Percentiles rank a stretch among this genome's conserved stretches.
Evolutionary conservation across 495 filamentous ascomycete genomes (phyloP).

Genomic region (Hyaloscypha variabilis): DNA sequence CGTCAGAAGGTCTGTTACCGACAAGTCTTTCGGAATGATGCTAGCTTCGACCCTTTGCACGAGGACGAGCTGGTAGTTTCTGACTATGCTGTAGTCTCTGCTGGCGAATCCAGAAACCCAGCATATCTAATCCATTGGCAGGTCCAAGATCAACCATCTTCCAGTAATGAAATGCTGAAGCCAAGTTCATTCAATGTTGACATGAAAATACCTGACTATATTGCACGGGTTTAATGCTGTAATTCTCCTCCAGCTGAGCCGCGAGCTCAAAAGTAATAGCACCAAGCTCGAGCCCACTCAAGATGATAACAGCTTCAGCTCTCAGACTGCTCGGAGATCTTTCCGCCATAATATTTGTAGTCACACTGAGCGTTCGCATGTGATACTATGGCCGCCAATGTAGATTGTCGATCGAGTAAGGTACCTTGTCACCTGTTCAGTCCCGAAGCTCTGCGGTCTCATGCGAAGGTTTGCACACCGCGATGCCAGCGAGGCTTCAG

Average conservation of each 20-base stretch:
- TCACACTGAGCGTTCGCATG: not conserved
- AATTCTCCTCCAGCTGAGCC: conserved; percentile 49
- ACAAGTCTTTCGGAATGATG: not conserved
- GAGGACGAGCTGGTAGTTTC: not conserved
- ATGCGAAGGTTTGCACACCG: not conserved
- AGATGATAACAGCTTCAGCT: conserved; percentile 8
- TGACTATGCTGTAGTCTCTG: conserved; percentile 36
- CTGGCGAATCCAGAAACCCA: conserved; percentile 1
- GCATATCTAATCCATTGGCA: not conserved
- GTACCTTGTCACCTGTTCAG: not conserved
- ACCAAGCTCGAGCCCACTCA: conserved; percentile 60
- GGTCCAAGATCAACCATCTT: conserved; percentile 1
- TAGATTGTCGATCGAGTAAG: no score
- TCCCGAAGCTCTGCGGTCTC: not conserved
- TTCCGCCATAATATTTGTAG: not conserved
- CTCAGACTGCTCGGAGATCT: not conserved
- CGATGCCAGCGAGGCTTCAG: not conserved
- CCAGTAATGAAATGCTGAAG: conserved; percentile 55
- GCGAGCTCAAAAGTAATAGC: conserved; percentile 44
- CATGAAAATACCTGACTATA: conserved; percentile 51
- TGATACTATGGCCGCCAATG: no score
- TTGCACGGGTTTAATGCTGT: conserved; percentile 31
- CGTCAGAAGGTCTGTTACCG: not conserved
- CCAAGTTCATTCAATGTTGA: conserved; percentile 62
- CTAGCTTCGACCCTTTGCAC: conserved; percentile 10